A percentile compares a stretch with the other conserved stretches of the same genome.
phyloP scores from a whole-genome alignment of 768 basidiomycete genomes.

The Lactarius tabidus region DNA sequence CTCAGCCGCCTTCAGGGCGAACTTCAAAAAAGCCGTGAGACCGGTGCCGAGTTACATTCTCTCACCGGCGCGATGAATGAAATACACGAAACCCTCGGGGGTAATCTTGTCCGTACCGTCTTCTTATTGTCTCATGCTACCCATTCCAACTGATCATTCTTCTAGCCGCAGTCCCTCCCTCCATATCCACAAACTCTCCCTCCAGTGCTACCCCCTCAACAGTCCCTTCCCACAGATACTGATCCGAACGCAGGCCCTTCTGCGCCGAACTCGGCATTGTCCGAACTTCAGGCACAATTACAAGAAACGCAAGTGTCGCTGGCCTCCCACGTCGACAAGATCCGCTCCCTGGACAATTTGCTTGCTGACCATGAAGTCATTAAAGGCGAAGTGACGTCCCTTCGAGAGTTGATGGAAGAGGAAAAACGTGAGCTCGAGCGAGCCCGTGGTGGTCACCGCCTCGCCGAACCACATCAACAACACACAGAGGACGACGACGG shows the following conservation, averaged over 20 bases:
- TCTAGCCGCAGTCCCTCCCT: slow-evolving; percentile 56
- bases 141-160: not conserved
- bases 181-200: slow-evolving; percentile 65
- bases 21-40: slow-evolving; percentile 93
- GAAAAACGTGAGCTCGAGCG: slow-evolving; percentile 49
- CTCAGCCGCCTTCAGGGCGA: slow-evolving; percentile 85
- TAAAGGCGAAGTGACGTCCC: slow-evolving; percentile 66
- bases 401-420: slow-evolving; percentile 71
- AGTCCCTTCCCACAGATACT: slow-evolving; percentile 29
- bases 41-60: slow-evolving; percentile 77
- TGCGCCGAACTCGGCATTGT: slow-evolving; percentile 38
- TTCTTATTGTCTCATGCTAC: not conserved
- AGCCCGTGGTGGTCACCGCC: slow-evolving; percentile 29
- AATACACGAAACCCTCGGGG: slow-evolving; percentile 89
- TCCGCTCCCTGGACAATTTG: slow-evolving; percentile 75
- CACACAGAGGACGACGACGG: slow-evolving; percentile 27
- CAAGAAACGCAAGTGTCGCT: slow-evolving; percentile 79
- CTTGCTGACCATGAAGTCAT: slow-evolving; percentile 82
- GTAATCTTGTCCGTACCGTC: slow-evolving; percentile 57
- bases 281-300: slow-evolving; percentile 77
- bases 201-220: slow-evolving; percentile 44
- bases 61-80: slow-evolving; percentile 79
- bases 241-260: slow-evolving; percentile 21
- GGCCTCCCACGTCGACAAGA: slow-evolving; percentile 73
- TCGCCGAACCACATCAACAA: slow-evolving; percentile 19